Base-by-base conservation (phyloP, 208 protist genomes). In the Crithidia brevicula region DNA sequence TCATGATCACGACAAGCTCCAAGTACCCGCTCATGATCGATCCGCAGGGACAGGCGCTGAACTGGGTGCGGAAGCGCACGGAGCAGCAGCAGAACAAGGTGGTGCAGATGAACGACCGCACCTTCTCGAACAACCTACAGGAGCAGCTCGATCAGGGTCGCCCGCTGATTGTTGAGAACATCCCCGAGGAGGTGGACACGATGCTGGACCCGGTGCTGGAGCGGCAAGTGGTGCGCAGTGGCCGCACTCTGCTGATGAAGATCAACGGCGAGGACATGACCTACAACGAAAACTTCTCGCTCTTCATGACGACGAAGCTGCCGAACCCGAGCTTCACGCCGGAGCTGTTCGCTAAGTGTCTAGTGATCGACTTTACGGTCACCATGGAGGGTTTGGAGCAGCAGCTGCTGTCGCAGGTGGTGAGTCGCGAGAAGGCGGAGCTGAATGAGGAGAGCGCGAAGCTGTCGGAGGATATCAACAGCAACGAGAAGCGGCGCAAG, bases 301-400 rank as follows among this genome's bases (percentile, higher is more conserved):
- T 99, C 33, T 99, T 98, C 85, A 94, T 99, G 67, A 99, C 98
- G 42, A 99, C 98, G 15, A 99, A 99, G 79, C 81, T 99, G 38
- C 86, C 97, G 18, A 99, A 99, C 82, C 98, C 98, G n/a, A 96
- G 94, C 76, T 99, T 98, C 77, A 96, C 94, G 43, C 98, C 98
- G 18, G 98, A 99, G 85, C 83, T 99, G 45, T 99, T 95, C 66
- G 98, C 98, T 28, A 98, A 98, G 83, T 98, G 95, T 54, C 92
- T 98, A 23, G 88, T 99, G 16, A 99, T 99, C 73, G 98, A 99
- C 79, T 99, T 99, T 71, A 98, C 98, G n/a, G 98, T 99, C 13
- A 99, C 98, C n/a, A 98, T 99, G 85, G 84, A 97, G 77, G 94
- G 97, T 63, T 84, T 99, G 31, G 98, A 99, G 79, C 96, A 99